A percentile compares a stretch with the other conserved stretches of the same genome.
Conservation (phyloP, 768 basidiomycete species). For the Strobilomyces dryophilus region DNA sequence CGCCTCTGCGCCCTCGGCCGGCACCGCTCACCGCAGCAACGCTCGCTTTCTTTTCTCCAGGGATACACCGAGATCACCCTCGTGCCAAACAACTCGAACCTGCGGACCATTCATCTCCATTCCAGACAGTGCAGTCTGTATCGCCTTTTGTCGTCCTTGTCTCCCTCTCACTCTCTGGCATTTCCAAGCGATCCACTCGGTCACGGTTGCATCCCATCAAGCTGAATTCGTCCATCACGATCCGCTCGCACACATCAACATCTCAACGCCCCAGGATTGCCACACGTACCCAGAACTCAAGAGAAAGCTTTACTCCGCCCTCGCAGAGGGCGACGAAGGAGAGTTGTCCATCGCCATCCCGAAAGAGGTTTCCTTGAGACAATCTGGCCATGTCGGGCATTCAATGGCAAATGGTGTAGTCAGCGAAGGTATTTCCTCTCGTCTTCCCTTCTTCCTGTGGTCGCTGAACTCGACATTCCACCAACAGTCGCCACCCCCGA, state of each 20-base stretch:
- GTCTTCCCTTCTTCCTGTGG: neutral
- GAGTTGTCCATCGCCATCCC: conserved; percentile 90
- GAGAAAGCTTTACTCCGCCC: conserved; percentile 84
- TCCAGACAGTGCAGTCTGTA: conserved; percentile 81
- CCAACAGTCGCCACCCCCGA: conserved; percentile 72
- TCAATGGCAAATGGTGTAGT: conserved; percentile 37
- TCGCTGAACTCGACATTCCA: conserved; percentile 5
- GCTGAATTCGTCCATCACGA: conserved; percentile 81
- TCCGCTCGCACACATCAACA: conserved; percentile 60
- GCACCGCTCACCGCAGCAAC: conserved; percentile 20
- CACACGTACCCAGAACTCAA: conserved; percentile 92
- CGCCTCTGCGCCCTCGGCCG: conserved; percentile 16
- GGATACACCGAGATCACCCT: conserved; percentile 94
- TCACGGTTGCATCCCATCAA: conserved; percentile 65
- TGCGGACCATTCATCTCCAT: conserved; percentile 84
- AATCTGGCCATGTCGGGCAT: conserved; percentile 44
- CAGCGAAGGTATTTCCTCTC: conserved; percentile 49
- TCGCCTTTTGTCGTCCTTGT: conserved; percentile 11
- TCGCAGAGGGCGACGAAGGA: conserved; percentile 90
- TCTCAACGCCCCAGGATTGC: conserved; percentile 70
- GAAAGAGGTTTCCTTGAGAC: conserved; percentile 61
- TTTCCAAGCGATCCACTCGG: conserved; percentile 60
- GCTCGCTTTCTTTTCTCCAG: conserved; percentile 34
- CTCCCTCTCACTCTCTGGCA: conserved; percentile 19
- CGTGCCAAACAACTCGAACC: conserved; percentile 70